These are phyloP conservation scores for Microdochium trichocladiopsis DNA, from an alignment of 2,329 filamentous ascomycete genomes.

Conservation along the genomic window DNA sequence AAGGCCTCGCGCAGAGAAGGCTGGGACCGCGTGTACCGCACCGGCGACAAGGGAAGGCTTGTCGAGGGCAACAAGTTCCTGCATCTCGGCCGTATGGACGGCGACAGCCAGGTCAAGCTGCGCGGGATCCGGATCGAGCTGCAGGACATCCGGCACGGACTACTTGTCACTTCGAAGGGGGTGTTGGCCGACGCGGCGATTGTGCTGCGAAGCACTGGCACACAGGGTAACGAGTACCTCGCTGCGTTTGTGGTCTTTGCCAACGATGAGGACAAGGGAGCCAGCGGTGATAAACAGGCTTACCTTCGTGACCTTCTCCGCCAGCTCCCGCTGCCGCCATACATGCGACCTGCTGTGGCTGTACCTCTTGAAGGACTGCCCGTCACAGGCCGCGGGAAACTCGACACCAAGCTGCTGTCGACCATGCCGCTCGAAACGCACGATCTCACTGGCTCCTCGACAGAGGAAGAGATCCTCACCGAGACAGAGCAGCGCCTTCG, in stretches of 20 bases:
- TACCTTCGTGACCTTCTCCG: constrained; percentile 6
- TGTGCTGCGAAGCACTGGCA: background rate
- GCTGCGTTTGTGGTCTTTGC: constrained; percentile 10
- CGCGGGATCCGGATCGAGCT: background rate
- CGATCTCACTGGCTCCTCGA: background rate
- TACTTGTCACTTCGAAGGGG: constrained; percentile 4
- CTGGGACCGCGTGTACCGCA: constrained; percentile 1
- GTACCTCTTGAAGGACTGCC: constrained; percentile 19
- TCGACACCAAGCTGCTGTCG: constrained; percentile 20
- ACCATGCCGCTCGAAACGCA: constrained; percentile 12
- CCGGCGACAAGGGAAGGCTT: constrained; percentile 2
- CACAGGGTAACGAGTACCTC: constrained; percentile 1
- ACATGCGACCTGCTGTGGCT: constrained; percentile 22
- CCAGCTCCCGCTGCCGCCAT: constrained; percentile 18
- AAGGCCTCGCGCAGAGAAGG: background rate
- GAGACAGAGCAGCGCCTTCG: constrained; percentile 2
- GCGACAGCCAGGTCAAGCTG: constrained; percentile 1
- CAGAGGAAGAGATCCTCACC: background rate
- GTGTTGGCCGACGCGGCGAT: constrained; percentile 5
- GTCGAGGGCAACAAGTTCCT: constrained; percentile 2
- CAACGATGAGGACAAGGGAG: constrained; percentile 10
- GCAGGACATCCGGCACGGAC: background rate
- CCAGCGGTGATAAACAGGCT: background rate
- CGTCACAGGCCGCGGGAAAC: constrained; percentile 17
- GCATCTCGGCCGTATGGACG: constrained; percentile 3